These are phyloP conservation scores for Amanita subjunquillea DNA, from an alignment of 768 basidiomycete genomes.

Conservation along the genomic window DNA sequence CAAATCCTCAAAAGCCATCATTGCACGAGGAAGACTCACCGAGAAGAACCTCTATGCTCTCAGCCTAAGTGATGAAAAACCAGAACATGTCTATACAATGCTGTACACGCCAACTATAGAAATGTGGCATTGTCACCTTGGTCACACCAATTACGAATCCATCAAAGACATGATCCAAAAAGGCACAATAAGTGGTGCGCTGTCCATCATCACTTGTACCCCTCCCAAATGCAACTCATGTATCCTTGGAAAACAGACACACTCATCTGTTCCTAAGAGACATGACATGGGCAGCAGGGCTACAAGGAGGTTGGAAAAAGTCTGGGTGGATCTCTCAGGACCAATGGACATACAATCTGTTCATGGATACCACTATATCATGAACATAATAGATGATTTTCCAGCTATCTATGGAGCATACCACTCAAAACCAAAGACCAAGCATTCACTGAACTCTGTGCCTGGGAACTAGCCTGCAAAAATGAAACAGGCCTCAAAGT, in stretches of 20 bases:
- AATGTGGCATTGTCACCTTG: constrained; percentile 17
- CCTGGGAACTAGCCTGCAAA: constrained; percentile 18
- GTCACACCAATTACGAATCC: constrained; percentile 8
- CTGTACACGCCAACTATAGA: not conserved
- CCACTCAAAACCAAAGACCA: constrained; percentile 19
- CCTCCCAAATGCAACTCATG: constrained; percentile 1
- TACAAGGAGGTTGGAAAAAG: no score
- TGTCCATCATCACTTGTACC: not conserved
- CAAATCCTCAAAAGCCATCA: no score
- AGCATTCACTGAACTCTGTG: constrained; percentile 12
- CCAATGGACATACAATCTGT: constrained; percentile 11
- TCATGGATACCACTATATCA: constrained; percentile 17
- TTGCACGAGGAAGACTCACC: no score
- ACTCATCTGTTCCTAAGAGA: no score
- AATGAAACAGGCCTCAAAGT: constrained; percentile 11
- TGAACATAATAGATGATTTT: no score
- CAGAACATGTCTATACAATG: no score
- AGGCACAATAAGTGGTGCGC: constrained; percentile 11
- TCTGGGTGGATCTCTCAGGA: no score
- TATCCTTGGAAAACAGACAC: not conserved
- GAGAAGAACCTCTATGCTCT: no score
- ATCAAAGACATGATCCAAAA: constrained; percentile 9
- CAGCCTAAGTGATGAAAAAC: no score
- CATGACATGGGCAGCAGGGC: no score
- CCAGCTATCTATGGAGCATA: constrained; percentile 20